Conservation (phyloP, 768 basidiomycete genomes). For the Calocybe indica region DNA sequence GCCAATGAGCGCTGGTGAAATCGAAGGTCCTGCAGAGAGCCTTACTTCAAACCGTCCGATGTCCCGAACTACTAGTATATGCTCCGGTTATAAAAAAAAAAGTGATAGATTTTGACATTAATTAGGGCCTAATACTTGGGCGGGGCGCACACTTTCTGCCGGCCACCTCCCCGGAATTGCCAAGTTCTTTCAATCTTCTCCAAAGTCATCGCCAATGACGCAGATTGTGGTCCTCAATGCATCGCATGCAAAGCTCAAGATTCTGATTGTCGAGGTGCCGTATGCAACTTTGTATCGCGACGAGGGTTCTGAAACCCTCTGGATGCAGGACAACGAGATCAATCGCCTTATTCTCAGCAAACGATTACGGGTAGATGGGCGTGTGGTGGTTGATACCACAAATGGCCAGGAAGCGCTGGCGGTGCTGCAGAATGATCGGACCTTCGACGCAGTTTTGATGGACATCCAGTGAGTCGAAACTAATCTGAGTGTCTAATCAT, state of each 20-base stretch:
- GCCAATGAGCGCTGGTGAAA: no score
- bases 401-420: slow-evolving; percentile 78
- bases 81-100: no score
- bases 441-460: slow-evolving; percentile 76
- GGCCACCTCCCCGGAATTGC: neutral
- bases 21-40: no score
- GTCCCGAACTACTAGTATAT: no score
- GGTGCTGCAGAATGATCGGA: slow-evolving; percentile 45
- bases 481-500: neutral
- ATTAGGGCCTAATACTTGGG: no score
- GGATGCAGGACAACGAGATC: slow-evolving; percentile 58
- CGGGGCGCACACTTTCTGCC: no score
- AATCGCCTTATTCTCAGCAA: slow-evolving; percentile 69
- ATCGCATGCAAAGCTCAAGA: slow-evolving; percentile 25
- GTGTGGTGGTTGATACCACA: slow-evolving; percentile 55
- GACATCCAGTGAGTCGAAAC: slow-evolving; percentile 61
- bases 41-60: no score
- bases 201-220: neutral
- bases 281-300: slow-evolving; percentile 17
- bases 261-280: slow-evolving; percentile 60
- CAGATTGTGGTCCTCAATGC: neutral
- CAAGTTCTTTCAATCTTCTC: neutral
- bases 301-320: neutral
- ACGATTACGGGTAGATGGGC: slow-evolving; percentile 59
- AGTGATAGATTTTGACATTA: no score